Base-by-base conservation (phyloP, 768 basidiomycete genomes). In the Tephrocybe rancida region DNA sequence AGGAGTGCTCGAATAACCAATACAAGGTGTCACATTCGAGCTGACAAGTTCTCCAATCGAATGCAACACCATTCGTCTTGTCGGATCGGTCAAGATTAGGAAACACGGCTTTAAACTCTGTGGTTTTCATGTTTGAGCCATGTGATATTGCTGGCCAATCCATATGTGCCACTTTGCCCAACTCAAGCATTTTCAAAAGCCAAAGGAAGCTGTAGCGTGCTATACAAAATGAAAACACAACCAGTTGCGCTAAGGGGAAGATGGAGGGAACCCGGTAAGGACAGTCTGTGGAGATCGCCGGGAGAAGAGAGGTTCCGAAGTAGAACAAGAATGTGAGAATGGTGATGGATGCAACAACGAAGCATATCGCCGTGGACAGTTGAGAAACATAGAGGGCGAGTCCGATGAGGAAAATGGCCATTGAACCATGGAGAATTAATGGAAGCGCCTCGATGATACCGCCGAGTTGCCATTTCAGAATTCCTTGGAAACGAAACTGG, bases 331-430 rank as follows among this genome's bases (percentile, higher is more conserved):
- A 52, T 16, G 42, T 44, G n/a, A 51, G 29, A 34, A 24, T 29
- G 6, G 34, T 27, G 26, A 52, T 37, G 14, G 37, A 6, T 18
- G 21, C 9, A 5, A 52, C 24, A 16, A 37, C 11, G 5, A 18
- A 11, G 10, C 34, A 35, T 10, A 52, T 26, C 5, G 25, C 18
- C 11, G 18, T 16, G 2, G 43, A 51, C 22, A 54, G 11, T 22
- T 41, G 34, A 6, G 47, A 48, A 5, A 43, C 39, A 44, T 48
- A 54, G 7, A 54, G 41, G 8, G 48, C 50, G 3, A 69, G 63
- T 14, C 64, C 60, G 10, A 50, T 24, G 21, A 60, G 44, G 27
- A 61, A 74, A 39, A 61, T 25, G 16, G 46, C 34, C 8, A 61
- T 55, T 11, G 60, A 56, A 19, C 49, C 18, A 14, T 61, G 59